Evolutionary conservation across 129 eudicot species (phyloP), one percentile per base, ranked within the genome.

Genomic region (Mikania micrantha): DNA sequence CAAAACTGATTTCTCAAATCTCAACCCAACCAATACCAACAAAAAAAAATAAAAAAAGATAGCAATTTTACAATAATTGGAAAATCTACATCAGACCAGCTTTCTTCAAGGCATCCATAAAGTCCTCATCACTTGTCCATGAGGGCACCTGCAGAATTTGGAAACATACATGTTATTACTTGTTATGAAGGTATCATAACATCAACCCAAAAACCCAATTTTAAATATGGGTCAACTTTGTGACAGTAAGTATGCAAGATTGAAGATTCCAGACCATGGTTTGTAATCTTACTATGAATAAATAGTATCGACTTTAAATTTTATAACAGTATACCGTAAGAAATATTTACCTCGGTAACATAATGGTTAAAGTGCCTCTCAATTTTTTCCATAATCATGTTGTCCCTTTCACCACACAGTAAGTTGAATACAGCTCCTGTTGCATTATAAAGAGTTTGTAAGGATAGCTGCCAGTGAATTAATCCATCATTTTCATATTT

Each of bases 351-450:
- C 97, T 90, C 85, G 3, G 78, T 41, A 15, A 82, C 81, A 58
- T 62, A 66, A 70, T 56, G 66, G 73, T 83, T 80, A 42, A 90
- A 90, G 64, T 90, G 82, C 49, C 69, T 62, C 78, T 90, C 97
- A 39, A 87, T 90, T 83, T 90, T 87, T 28, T 57, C 71, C 95
- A 90, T 87, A 17, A 90, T 13, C 83, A 61, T 44, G 28, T 67
- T 17, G 66, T 90, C 96, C n/a, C 82, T 77, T 27, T 86, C 84
- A 49, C 54, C 59, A 67, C 79, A 79, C 31, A 90, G 77, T 76
- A 90, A 82, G 79, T 90, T 90, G 77, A 87, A 90, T 11, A 85
- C 85, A 63, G 97, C 91, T 38, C 91, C 97, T 90, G 95, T 66
- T 44, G 38, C 77, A 63, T 61, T 5, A 69, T 38, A 60, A 34